Evolutionary conservation across 495 filamentous ascomycete genomes (phyloP).

Genomic region (Tuber melanosporum): DNA sequence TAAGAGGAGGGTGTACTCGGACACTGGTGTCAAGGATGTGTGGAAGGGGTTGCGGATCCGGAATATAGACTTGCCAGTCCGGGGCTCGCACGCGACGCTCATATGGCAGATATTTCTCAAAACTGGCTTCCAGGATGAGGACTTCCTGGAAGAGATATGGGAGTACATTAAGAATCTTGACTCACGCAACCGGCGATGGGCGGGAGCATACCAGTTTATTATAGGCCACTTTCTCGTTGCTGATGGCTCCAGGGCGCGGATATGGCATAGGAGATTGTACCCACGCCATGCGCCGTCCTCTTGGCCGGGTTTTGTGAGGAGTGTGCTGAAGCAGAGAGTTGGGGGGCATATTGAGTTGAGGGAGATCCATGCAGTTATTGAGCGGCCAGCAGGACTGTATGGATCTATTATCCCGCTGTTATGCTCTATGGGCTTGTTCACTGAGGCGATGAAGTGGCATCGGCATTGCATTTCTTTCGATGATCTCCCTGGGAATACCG

Average conservation of each 20-base stretch:
- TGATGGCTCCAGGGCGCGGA: conserved; percentile 14
- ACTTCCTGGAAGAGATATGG: conserved; percentile 27
- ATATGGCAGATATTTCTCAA: conserved; percentile 31
- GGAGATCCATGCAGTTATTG: conserved; percentile 25
- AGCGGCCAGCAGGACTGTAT: conserved; percentile 26
- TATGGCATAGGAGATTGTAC: conserved; percentile 25
- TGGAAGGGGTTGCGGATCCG: conserved; percentile 32
- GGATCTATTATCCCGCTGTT: conserved; percentile 22
- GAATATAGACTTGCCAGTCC: conserved; percentile 27
- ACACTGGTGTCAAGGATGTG: conserved; percentile 32
- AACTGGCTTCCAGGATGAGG: conserved; percentile 21
- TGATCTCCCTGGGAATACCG: conserved; percentile 28
- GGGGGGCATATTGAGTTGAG: conserved; percentile 17
- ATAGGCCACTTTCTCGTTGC: conserved; percentile 21
- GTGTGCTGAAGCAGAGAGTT: conserved; percentile 7
- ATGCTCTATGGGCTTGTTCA: conserved; percentile 18
- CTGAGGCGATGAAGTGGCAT: conserved; percentile 36
- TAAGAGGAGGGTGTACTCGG: conserved; percentile 24
- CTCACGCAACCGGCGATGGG: conserved; percentile 16
- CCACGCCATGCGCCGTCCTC: conserved; percentile 19
- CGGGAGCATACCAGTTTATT: conserved; percentile 28
- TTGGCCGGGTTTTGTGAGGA: conserved; percentile 25
- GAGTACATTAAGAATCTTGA: conserved; percentile 28
- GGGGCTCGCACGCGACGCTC: conserved; percentile 19
- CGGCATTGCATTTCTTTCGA: conserved; percentile 26